Base-by-base conservation (phyloP, 1,284 basidiomycete genomes). In the Sphaerobolus stellatus region DNA sequence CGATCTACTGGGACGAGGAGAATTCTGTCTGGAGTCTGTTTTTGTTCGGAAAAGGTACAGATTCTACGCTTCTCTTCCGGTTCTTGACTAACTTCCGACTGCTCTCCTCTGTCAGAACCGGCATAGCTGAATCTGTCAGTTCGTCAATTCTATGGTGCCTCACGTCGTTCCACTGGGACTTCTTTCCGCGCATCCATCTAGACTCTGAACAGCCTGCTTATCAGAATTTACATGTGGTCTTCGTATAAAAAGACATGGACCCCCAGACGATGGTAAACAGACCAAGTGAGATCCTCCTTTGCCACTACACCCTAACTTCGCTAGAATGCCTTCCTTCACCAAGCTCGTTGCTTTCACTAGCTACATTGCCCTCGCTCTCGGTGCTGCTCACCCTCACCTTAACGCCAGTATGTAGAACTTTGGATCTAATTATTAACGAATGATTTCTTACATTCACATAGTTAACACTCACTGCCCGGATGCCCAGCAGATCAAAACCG, bases 61-160 rank as follows among this genome's bases (percentile, higher is more conserved):
- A 50, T 31, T 25, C n/a, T n/a, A 34, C 33, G 48, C 49, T 38
- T 53, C 51, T 53, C 50, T 53, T 27, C 30, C 33, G 43, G 20
- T 14, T 28, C 40, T 20, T 29, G 27, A 43, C 50, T 22, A 45
- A 28, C 34, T 38, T 33, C 48, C 20, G 9, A 38, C 2, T 24
- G 24, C 8, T 27, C 14, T 27, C 20, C 20, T 20, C 29, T 14
- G 41, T 52, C 43, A 44, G 41, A 22, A 47, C 11, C 25, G 20
- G 30, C 43, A 33, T 48, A 34, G 33, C 30, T 31, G 47, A 53
- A 53, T 48, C 51, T 53, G 51, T 47, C 44, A 47, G n/a, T 20
- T 29, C 45, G n/a, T n/a, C n/a, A n/a, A 33, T 53, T 47, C 27
- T 18, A 53, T 31, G 25, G 51, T 46, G 33, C 43, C 51, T 36